phyloP scores from a whole-genome alignment of 2,329 filamentous ascomycete species.

The Curvularia lunata region DNA sequence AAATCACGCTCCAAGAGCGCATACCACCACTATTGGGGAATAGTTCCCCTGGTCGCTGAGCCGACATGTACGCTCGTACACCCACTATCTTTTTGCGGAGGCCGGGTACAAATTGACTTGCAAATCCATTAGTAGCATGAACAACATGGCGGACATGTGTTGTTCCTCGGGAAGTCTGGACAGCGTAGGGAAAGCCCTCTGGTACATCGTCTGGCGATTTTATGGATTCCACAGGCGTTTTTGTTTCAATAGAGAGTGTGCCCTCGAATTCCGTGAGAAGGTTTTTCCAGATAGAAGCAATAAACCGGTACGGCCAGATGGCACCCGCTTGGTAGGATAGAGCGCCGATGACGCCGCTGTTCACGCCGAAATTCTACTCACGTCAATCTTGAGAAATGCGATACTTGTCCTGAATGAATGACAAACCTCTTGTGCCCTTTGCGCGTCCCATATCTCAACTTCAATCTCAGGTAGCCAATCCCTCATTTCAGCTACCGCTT shows the following conservation, averaged over 20 bases:
- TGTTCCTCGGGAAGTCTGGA: constrained; percentile 56
- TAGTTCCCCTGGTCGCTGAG: constrained; percentile 52
- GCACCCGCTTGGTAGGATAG: constrained; percentile 42
- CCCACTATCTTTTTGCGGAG: constrained; percentile 44
- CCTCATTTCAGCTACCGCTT: background rate
- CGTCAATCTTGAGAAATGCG: background rate
- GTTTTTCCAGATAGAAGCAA: constrained; percentile 15
- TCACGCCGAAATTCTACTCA: constrained; percentile 17
- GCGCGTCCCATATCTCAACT: background rate
- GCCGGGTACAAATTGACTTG: constrained; percentile 59
- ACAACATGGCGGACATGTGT: constrained; percentile 60
- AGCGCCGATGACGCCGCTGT: constrained; percentile 23
- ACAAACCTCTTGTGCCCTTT: constrained; percentile 7
- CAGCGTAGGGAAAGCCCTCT: constrained; percentile 43
- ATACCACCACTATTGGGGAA: constrained; percentile 43
- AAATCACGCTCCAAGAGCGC: constrained; percentile 58
- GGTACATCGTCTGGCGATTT: constrained; percentile 29
- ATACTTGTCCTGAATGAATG: background rate
- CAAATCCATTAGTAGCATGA: constrained; percentile 65
- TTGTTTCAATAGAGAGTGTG: constrained; percentile 5
- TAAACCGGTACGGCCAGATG: constrained; percentile 27
- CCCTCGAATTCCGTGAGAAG: constrained; percentile 20
- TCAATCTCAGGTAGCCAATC: constrained; percentile 6
- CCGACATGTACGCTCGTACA: constrained; percentile 55
- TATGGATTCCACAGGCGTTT: constrained; percentile 31